Evolutionary conservation across 164 flowering plant species (phyloP).

Genomic region (Magnolia kwangsiensis): DNA sequence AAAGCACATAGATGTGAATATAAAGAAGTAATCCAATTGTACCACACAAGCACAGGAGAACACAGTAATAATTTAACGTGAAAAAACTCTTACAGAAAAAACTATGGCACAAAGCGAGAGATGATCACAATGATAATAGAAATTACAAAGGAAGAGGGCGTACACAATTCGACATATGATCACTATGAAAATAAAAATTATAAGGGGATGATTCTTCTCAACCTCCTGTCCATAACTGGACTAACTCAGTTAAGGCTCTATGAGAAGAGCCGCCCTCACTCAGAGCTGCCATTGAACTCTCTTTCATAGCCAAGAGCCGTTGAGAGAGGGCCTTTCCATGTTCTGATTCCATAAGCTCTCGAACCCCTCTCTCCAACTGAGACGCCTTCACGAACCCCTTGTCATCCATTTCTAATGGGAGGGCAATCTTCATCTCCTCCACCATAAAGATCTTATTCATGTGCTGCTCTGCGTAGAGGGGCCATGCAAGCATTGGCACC

Average conservation of each 20-base stretch:
- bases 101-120: too few relatives aligned
- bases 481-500: constrained; percentile 52
- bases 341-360: constrained; percentile 16
- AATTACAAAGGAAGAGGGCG: too few relatives aligned
- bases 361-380: constrained; percentile 27
- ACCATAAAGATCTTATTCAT: constrained; percentile 27
- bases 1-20: too few relatives aligned
- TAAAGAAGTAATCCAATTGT: too few relatives aligned
- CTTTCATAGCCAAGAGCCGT: constrained; percentile 1
- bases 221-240: background rate
- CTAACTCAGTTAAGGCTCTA: constrained; percentile 3
- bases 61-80: too few relatives aligned
- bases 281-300: constrained; percentile 6
- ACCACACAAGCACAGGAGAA: too few relatives aligned
- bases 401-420: constrained; percentile 20
- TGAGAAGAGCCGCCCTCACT: constrained; percentile 19
- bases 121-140: too few relatives aligned
- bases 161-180: too few relatives aligned
- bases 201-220: background rate
- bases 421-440: constrained; percentile 33
- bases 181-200: too few relatives aligned
- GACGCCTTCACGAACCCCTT: constrained; percentile 26
- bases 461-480: constrained; percentile 42
- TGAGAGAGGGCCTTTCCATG: constrained; percentile 15
- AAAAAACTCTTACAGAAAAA: too few relatives aligned